phyloP scores from a whole-genome alignment of 208 protist species.

The Leishmania amazonensis region DNA sequence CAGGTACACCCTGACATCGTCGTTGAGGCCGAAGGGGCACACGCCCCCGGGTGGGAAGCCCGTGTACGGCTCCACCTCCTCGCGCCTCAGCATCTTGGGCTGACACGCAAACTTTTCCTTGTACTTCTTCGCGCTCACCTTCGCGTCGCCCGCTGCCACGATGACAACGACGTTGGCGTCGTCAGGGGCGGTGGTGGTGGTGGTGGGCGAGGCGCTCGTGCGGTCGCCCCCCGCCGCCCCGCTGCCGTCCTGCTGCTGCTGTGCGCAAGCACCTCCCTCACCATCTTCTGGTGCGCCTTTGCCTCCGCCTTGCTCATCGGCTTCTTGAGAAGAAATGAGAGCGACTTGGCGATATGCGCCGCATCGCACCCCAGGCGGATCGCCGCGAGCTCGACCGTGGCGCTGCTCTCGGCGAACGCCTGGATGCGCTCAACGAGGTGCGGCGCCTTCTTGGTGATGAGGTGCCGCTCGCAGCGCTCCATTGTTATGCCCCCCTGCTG shows the following conservation, averaged over 20 bases:
- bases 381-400: slow-evolving; percentile 59
- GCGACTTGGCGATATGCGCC: slow-evolving; percentile 65
- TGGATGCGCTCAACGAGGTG: slow-evolving; percentile 52
- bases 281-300: slow-evolving; percentile 27
- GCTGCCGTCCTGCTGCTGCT: slow-evolving; percentile 9
- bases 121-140: slow-evolving; percentile 52
- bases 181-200: slow-evolving; percentile 2
- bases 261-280: slow-evolving; percentile 11
- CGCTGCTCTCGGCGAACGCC: slow-evolving; percentile 49
- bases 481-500: background rate
- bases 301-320: slow-evolving; percentile 34
- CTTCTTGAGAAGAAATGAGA: slow-evolving; percentile 43
- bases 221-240: slow-evolving; percentile 15
- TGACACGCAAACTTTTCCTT: slow-evolving; percentile 43
- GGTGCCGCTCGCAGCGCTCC: slow-evolving; percentile 47
- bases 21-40: slow-evolving; percentile 60
- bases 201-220: background rate
- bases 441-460: slow-evolving; percentile 25
- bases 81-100: slow-evolving; percentile 57
- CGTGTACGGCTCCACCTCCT: slow-evolving; percentile 49
- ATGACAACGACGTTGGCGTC: slow-evolving; percentile 39
- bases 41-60: slow-evolving; percentile 64
- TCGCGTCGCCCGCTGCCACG: slow-evolving; percentile 54
- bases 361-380: slow-evolving; percentile 44
- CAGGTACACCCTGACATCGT: slow-evolving; percentile 59